phyloP scores from a whole-genome alignment of 2,329 filamentous ascomycete species.

The Leptosphaerulina australis region DNA sequence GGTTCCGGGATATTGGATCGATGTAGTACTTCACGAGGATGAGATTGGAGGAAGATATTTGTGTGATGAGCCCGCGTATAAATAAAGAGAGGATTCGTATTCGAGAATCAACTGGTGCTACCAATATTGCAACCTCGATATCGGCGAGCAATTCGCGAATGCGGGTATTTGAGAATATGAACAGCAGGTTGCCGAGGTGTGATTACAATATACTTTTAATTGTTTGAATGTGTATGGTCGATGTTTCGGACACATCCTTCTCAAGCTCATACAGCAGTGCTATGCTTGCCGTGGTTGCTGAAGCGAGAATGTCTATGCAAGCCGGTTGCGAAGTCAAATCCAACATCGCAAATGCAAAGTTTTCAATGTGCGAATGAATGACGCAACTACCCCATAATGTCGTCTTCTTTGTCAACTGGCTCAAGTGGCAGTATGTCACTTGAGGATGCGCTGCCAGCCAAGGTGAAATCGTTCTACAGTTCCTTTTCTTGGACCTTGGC shows the following conservation, averaged over 20 bases:
- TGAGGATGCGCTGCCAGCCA: background rate
- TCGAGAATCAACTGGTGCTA: background rate
- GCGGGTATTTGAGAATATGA: no score
- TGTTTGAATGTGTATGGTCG: background rate
- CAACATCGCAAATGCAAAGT: background rate
- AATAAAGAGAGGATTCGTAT: background rate
- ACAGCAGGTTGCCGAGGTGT: no score
- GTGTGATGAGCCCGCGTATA: background rate
- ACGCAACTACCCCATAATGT: background rate
- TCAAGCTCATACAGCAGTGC: background rate
- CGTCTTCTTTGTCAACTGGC: background rate
- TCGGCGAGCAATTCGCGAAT: no score
- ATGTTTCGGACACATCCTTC: background rate
- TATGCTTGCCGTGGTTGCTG: constrained; percentile 1
- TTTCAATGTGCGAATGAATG: background rate
- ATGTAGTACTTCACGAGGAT: background rate
- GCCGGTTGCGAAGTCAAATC: background rate
- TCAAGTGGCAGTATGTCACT: background rate
- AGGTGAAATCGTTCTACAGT: constrained; percentile 25
- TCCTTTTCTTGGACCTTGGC: constrained; percentile 29
- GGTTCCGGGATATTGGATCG: background rate
- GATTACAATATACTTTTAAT: constrained; percentile 4
- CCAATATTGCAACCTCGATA: no score
- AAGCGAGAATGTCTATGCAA: constrained; percentile 5
- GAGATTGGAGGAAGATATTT: background rate